Evolutionary conservation across 2,329 filamentous ascomycete genomes (phyloP), one percentile per base, ranked within the genome.

Genomic region (Aspergillus sp.): DNA sequence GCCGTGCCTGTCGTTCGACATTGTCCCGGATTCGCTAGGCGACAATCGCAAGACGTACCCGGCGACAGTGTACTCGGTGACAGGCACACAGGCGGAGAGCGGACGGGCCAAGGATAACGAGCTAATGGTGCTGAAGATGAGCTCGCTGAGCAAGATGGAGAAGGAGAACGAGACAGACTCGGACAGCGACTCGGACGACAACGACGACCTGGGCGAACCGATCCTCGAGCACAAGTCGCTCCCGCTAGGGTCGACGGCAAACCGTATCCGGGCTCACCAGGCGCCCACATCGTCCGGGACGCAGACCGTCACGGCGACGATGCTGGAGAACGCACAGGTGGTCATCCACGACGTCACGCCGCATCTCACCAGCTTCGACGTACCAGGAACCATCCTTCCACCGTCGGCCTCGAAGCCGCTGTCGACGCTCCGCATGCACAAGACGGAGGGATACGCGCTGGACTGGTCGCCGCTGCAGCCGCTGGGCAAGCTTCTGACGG

Each of bases 1-100:
- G 93, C 93, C 93, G 3, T 98, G 93, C 66, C 79, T 98, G 10
- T 97, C 91, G 2, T 95, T 96, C 69, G 93, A 97, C 65, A 85
- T 98, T 50, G 71, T 98, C 52, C 83, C 79, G 58, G 93, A 98
- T 70, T 76, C 77, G 44, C 79, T 98, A 12, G 93, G 93, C 56
- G 85, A 95, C 64, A 83, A 88, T 68, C 85, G 93, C 62, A 94
- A 85, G 67, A 83, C 85, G n/a, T 98, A 94, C 69, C 93, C 93
- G 28, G 88, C 89, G 43, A 96, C 91, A 49, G 85, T 96, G 72
- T 98, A 97, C 72, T 85, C 90, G 7, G 90, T 97, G 30, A 84
- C 89, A 12, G 93, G 93, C 50, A 98, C 93, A 8, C 93, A 98
- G 73, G 93, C 93, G 35, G 90, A 91, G 58, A 75, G 72, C 48